These are phyloP conservation scores for Ascochyta fabae DNA, from an alignment of 2,329 filamentous ascomycete species.

Conservation along the genomic window DNA sequence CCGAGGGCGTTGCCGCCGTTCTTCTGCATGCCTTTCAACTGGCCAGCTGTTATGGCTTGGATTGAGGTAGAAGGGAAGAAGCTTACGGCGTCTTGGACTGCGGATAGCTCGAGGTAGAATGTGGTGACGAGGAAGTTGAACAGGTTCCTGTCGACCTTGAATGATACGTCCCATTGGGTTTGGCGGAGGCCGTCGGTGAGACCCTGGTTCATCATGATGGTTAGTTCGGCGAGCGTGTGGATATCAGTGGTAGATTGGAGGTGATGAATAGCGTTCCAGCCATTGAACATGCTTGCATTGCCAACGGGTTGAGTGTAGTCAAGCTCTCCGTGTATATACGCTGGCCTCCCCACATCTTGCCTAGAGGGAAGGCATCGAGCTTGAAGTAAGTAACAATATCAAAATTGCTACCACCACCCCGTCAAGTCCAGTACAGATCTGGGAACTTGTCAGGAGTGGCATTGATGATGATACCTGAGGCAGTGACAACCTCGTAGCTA, in stretches of 20 bases:
- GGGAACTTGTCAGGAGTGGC: too few species aligned
- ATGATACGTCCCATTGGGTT: slow-evolving; percentile 17
- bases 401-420: too few species aligned
- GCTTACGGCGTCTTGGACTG: slow-evolving; percentile 7
- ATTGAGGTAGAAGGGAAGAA: slow-evolving; percentile 17
- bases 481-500: too few species aligned
- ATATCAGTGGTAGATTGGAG: slow-evolving; percentile 30
- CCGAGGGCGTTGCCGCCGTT: slow-evolving; percentile 30
- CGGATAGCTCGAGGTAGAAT: slow-evolving; percentile 13
- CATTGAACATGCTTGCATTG: slow-evolving; percentile 34
- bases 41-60: slow-evolving; percentile 25
- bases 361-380: too few species aligned
- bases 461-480: too few species aligned
- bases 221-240: slow-evolving; percentile 28
- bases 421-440: too few species aligned
- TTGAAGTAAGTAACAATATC: too few species aligned
- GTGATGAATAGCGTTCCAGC: slow-evolving; percentile 32
- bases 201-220: slow-evolving; percentile 10
- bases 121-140: slow-evolving; percentile 17
- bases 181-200: slow-evolving; percentile 9
- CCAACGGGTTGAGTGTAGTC: slow-evolving; percentile 33
- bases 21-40: slow-evolving; percentile 28
- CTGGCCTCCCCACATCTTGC: too few species aligned
- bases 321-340: background rate
- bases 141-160: slow-evolving; percentile 19